phyloP scores from a whole-genome alignment of 1,139 yeast species.

The Pneumocystis sp. region DNA sequence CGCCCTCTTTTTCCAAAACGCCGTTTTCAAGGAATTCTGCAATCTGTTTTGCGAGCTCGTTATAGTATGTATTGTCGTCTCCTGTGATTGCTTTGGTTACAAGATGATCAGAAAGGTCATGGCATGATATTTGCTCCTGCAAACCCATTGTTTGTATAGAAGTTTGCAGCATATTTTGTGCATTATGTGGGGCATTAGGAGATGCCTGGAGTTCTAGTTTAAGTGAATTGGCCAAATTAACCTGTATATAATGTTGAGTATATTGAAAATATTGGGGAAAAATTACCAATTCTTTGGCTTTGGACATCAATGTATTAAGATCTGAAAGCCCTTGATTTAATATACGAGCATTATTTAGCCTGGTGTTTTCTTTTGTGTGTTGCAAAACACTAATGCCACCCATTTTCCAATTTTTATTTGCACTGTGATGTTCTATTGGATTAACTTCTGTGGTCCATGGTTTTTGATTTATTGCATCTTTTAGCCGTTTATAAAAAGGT shows the following conservation, averaged over 20 bases:
- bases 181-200: slow-evolving; percentile 9
- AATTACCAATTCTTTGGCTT: slow-evolving; percentile 55
- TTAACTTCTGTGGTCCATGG: slow-evolving; percentile 1
- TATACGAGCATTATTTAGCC: slow-evolving; percentile 44
- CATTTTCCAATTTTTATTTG: slow-evolving; percentile 13
- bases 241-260: background rate
- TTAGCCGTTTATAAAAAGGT: slow-evolving; percentile 6
- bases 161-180: background rate
- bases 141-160: slow-evolving; percentile 3
- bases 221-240: slow-evolving; percentile 38
- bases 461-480: background rate
- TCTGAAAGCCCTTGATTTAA: slow-evolving; percentile 60
- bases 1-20: slow-evolving; percentile 35
- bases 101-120: slow-evolving; percentile 23
- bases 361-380: slow-evolving; percentile 41
- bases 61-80: slow-evolving; percentile 27
- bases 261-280: background rate
- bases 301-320: slow-evolving; percentile 57
- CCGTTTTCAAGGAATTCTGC: slow-evolving; percentile 38
- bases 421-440: slow-evolving; percentile 4
- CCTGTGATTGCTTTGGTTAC: slow-evolving; percentile 27
- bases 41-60: slow-evolving; percentile 43
- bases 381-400: slow-evolving; percentile 62
- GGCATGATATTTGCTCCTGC: slow-evolving; percentile 16
- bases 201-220: slow-evolving; percentile 25